Evolutionary conservation across 2,329 filamentous ascomycete species (phyloP), one percentile per base, ranked within the genome.

Genomic region (Alternaria sp.): DNA sequence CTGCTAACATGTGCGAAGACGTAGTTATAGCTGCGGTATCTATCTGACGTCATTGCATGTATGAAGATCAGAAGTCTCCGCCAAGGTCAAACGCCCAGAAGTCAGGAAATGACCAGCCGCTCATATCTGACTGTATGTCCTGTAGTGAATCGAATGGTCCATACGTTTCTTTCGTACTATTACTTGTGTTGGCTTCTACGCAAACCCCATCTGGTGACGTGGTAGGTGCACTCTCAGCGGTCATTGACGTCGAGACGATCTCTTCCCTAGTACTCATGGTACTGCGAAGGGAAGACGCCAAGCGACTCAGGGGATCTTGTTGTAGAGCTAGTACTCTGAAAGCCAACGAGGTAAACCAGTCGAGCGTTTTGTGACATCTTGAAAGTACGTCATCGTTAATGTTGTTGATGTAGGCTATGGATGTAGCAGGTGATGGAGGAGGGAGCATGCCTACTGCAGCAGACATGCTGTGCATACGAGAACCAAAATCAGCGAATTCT

Each of bases 71-170:
- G 40, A 75, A 74, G 11, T 75, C 73, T 6, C 71, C 76, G 40
- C 69, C 72, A 6, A 79, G 62, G 49, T 78, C 76, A 56, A 78
- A 79, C 3, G 67, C 68, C 77, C 76, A 79, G 62, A 79, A 78
- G 50, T 78, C 77, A 0, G 76, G 73, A 45, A 76, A 78, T 3
- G 65, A 72, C 77, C 77, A 79, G 5, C 70, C 74, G 13, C 56
- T 57, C 45, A 75, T 28, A 53, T 78, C 75, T 15, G 73, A 61
- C 21, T 74, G 71, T 71, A 76, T 73, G 44, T 77, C 73, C 19
- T 73, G 67, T 46, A 76, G 46, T 5, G 61, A 61, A 62, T 74
- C 68, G 13, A 74, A 76, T 3, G 68, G 15, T 0, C 61, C 69
- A 10, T 53, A 49, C 25, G 63, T 36, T 43, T 66, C 51, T 8